A percentile compares a stretch with the other conserved stretches of the same genome.
These are phyloP conservation scores for Cylindrotheca closterium DNA, from an alignment of 108 stramenopile species.

Conservation along the genomic window DNA sequence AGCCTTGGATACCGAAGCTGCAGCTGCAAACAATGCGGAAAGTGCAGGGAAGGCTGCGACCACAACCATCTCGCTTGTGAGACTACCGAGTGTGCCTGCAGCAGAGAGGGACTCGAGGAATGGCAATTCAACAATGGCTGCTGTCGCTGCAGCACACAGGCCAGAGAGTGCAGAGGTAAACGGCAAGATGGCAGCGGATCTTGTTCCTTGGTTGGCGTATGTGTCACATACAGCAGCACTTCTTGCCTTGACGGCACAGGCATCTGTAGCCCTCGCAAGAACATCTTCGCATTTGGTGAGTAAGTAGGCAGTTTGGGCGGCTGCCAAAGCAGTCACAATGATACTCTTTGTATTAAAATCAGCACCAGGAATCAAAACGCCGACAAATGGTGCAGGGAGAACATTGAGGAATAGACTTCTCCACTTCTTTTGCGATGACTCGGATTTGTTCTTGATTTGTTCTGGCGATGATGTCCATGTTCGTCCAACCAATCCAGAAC, in stretches of 20 bases:
- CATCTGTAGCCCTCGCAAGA: constrained; percentile 76
- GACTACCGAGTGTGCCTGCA: constrained; percentile 29
- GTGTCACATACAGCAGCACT: constrained; percentile 87
- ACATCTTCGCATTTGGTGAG: constrained; percentile 69
- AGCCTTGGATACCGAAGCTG: constrained; percentile 89
- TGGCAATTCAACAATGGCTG: constrained; percentile 87
- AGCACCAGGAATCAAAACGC: constrained; percentile 71
- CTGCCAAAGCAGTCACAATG: constrained; percentile 77
- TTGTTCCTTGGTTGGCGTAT: constrained; percentile 90
- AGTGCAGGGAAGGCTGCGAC: constrained; percentile 67
- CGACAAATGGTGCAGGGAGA: constrained; percentile 77
- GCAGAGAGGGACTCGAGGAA: constrained; percentile 66
- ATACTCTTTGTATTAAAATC: constrained; percentile 71
- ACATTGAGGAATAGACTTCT: constrained; percentile 62
- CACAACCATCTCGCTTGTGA: constrained; percentile 46
- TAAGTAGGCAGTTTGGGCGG: constrained; percentile 83
- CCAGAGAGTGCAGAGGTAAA: constrained; percentile 85
- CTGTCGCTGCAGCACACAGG: constrained; percentile 87
- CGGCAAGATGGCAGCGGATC: constrained; percentile 82
- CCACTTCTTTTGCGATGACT: constrained; percentile 48
- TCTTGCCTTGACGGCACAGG: constrained; percentile 83
- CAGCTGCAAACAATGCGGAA: constrained; percentile 79
- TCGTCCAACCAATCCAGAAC: constrained; percentile 62
- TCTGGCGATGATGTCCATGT: constrained; percentile 80
- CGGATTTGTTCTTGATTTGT: constrained; percentile 61